Percentiles rank a stretch among this genome's conserved stretches.
Conservation (phyloP, 768 basidiomycete genomes). For the Melanogaster broomeanus region DNA sequence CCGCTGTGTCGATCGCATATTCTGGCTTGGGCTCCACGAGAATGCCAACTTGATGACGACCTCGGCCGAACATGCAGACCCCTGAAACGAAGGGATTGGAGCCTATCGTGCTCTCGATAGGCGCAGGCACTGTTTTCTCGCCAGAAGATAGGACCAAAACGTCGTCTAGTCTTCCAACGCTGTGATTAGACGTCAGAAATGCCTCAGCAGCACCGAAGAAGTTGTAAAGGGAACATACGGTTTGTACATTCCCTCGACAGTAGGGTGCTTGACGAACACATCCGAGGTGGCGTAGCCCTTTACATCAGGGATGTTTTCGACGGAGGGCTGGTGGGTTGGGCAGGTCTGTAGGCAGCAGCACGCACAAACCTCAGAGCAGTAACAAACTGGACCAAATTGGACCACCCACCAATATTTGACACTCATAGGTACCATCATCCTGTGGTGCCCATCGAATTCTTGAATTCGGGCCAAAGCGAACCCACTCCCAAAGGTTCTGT, state of each 20-base stretch:
- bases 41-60: slow-evolving; percentile 29
- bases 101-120: slow-evolving; percentile 33
- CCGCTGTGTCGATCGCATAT: slow-evolving; percentile 33
- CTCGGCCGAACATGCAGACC: slow-evolving; percentile 43
- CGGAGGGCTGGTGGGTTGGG: slow-evolving; percentile 26
- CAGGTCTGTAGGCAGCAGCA: slow-evolving; percentile 19
- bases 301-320: slow-evolving; percentile 38
- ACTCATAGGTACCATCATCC: slow-evolving; percentile 40
- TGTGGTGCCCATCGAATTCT: slow-evolving; percentile 37
- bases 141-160: slow-evolving; percentile 32
- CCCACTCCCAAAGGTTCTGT: slow-evolving; percentile 36
- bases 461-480: slow-evolving; percentile 23
- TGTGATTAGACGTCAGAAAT: slow-evolving; percentile 14
- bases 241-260: slow-evolving; percentile 43
- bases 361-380: background rate
- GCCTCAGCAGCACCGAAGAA: background rate
- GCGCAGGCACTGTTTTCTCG: slow-evolving; percentile 35
- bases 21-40: slow-evolving; percentile 34
- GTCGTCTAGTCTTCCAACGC: slow-evolving; percentile 41
- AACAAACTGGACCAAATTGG: background rate
- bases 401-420: slow-evolving; percentile 36
- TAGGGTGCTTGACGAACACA: slow-evolving; percentile 45
- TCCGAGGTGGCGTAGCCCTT: slow-evolving; percentile 47
- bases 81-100: slow-evolving; percentile 26
- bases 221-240: slow-evolving; percentile 28